Base-by-base conservation (phyloP, 208 protist species). In the Herpetomonas muscarum region DNA sequence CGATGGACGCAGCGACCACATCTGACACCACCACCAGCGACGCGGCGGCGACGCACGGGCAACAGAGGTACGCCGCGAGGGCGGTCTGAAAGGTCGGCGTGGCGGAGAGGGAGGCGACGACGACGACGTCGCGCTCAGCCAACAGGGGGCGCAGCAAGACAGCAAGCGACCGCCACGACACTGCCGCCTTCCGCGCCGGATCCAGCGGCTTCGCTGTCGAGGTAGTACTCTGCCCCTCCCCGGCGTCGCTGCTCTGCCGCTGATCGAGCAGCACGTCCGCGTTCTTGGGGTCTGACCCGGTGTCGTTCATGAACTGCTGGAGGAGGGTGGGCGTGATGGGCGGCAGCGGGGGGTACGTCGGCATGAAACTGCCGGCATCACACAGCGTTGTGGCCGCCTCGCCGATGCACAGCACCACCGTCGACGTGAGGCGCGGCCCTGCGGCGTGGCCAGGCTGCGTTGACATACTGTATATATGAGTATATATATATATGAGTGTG, bases 1-100 rank as follows among this genome's bases (percentile, higher is more conserved):
- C 85, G 46, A 89, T 64, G 28, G 63, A 42, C 42, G 60, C 67
- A 0, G 85, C 81, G 22, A 87, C 74, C 1, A 79, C 55, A 53
- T 92, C 85, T 0, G 81, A 81, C 5, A 92, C n/a, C 25, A 81
- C 63, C 32, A 80, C 55, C 31, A 85, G 48, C 15, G 61, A 64
- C 3, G 65, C 46, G 13, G 70, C 64, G 10, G 41, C 44, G 1
- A 82, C 59, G 15, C 32, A 45, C 13, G 26, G 24, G 19, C 37
- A 22, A 42, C 80, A 75, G 12, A 78, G 58, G 31, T 81, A 61
- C 19, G 53, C 29, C 12, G 68, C 28, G 55, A 79, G 54, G n/a
- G 55, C 53, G 41, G 79, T 67, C 12, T 47, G 55, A 50, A 73
- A 85, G 5, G 73, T 58, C 2, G 54, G 24, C 6, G 54, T 52